A percentile compares a stretch with the other conserved stretches of the same genome.
Evolutionary conservation across 495 filamentous ascomycete genomes (phyloP).

Genomic region (Talaromyces adpressus): DNA sequence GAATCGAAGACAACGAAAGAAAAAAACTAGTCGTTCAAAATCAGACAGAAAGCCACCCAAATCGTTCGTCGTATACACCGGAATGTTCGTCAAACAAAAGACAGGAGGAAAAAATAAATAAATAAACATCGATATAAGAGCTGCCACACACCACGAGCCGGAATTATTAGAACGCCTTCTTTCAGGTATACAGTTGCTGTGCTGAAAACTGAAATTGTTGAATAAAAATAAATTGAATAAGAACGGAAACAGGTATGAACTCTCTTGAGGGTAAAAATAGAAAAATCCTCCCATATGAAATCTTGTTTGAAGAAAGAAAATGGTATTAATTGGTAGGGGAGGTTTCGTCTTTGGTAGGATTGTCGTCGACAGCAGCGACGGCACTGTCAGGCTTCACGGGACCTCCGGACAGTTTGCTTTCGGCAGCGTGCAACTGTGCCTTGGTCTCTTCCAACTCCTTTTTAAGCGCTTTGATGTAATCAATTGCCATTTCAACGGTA

Average conservation of each 20-base stretch:
- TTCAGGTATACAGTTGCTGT: neutral
- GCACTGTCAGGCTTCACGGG: neutral
- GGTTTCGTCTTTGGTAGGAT: neutral
- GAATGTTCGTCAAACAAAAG: neutral
- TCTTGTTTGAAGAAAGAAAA: neutral
- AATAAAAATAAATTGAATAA: neutral
- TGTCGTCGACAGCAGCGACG: neutral
- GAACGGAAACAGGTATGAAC: too few species aligned
- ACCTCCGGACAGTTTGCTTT: conserved; percentile 40
- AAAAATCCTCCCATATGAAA: neutral
- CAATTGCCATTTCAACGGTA: conserved; percentile 91
- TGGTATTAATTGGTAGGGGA: neutral
- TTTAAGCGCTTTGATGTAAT: conserved; percentile 85
- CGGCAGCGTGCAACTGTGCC: conserved; percentile 54
- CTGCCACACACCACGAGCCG: neutral
- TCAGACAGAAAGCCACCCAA: neutral
- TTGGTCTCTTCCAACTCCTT: conserved; percentile 63
- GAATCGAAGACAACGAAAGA: neutral
- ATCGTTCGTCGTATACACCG: neutral
- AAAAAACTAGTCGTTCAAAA: neutral
- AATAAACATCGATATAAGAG: neutral
- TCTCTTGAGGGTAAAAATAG: neutral
- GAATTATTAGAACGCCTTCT: neutral
- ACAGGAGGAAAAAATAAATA: neutral
- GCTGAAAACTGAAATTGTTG: neutral